A percentile compares a stretch with the other conserved stretches of the same genome.
Conservation (phyloP, 177 flowering plant species). For the Vitis hybrid region DNA sequence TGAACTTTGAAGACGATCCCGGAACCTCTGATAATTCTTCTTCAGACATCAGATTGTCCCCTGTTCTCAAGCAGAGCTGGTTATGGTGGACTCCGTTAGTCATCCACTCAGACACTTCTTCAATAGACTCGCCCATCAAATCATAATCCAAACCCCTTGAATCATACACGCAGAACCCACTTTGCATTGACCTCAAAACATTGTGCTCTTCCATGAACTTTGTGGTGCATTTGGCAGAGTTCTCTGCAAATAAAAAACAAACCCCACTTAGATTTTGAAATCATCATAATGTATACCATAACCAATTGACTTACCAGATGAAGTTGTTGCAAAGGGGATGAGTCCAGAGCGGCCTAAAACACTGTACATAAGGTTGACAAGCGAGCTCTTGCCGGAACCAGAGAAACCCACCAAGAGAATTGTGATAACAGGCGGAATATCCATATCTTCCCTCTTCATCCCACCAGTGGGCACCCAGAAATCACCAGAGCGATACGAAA, state of each 20-base stretch:
- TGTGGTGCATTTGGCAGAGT: slow-evolving; percentile 34
- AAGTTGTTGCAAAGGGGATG: slow-evolving; percentile 75
- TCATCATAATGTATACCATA: not conserved
- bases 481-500: slow-evolving; percentile 57
- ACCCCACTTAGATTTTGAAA: not conserved
- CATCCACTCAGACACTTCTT: slow-evolving; percentile 52
- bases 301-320: slow-evolving; percentile 36
- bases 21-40: slow-evolving; percentile 3
- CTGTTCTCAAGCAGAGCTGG: slow-evolving; percentile 48
- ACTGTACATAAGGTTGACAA: slow-evolving; percentile 72
- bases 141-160: slow-evolving; percentile 56
- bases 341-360: slow-evolving; percentile 71
- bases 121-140: slow-evolving; percentile 32
- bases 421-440: slow-evolving; percentile 50
- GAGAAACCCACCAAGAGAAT: slow-evolving; percentile 59
- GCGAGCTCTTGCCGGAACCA: slow-evolving; percentile 76
- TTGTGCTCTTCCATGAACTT: slow-evolving; percentile 73
- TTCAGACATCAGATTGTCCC: slow-evolving; percentile 22
- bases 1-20: slow-evolving; percentile 36
- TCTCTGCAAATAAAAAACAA: slow-evolving; percentile 15
- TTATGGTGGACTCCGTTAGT: slow-evolving; percentile 62
- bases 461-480: slow-evolving; percentile 75
- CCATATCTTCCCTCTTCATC: slow-evolving; percentile 58
- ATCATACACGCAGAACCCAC: slow-evolving; percentile 77
- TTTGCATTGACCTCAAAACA: slow-evolving; percentile 57